Evolutionary conservation across 2,329 filamentous ascomycete species (phyloP), one percentile per base, ranked within the genome.

Genomic region (Chaetomium sp.): DNA sequence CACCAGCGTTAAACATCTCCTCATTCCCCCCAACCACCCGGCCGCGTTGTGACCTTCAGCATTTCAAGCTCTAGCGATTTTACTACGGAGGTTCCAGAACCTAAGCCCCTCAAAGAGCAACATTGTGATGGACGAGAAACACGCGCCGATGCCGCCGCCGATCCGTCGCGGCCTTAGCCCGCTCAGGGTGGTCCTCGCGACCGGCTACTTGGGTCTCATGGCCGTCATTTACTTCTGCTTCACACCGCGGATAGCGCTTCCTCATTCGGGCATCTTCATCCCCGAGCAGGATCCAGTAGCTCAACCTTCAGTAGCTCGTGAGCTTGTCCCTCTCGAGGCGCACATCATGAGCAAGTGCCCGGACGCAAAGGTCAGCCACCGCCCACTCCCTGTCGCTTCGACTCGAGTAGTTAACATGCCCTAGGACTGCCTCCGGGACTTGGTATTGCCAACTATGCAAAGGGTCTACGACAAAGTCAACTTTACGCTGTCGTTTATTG

Each of bases 311-410:
- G 23, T 42, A 2, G 8, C 55, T 6, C 35, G 31, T 8, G 42
- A 55, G 9, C 60, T 65, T 64, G 90, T 98, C 4, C 90, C 92
- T 4, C 79, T 99, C 2, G 95, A 99, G 76, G 91, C 92, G 63
- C 94, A 98, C 76, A 95, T 98, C 72, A 99, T 98, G 89, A 91
- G 88, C 79, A 97, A 98, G 82, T 99, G 95, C 73, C 93, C 94
- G 0, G 95, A 99, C 77, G 93, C 95, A 2, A 85, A 83, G 76
- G 84, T 85, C 73, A 12, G 78, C 66, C 42, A 25, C 25, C 16
- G 4, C n/a, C 23, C 42, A 3, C 29, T 12, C 13, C 16, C 2
- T 38, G 16, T 33, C 42, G 12, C 55, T 64, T 54, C 57, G 49
- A 12, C 38, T 42, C 29, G n/a, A n/a, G 16, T 25, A 56, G 9